A percentile compares a stretch with the other conserved stretches of the same genome.
Evolutionary conservation across 768 basidiomycete species (phyloP).

Genomic region (Chlorophyllum brunneum): DNA sequence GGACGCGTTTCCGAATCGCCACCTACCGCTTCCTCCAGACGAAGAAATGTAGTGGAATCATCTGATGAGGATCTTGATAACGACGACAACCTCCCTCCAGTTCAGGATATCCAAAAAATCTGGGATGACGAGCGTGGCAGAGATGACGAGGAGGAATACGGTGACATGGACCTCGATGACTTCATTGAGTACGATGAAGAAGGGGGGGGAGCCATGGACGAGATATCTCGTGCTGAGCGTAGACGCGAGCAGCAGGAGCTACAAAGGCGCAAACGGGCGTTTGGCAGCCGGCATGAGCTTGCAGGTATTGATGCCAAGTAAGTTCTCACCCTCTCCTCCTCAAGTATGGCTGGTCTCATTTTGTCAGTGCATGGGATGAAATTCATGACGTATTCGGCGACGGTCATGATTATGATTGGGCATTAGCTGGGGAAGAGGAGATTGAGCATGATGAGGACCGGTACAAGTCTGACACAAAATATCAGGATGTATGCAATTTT

Average conservation of each 20-base stretch:
- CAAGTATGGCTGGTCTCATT: conserved; percentile 14
- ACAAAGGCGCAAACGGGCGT: conserved; percentile 61
- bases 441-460: conserved; percentile 39
- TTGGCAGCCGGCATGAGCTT: conserved; percentile 63
- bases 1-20: conserved; percentile 71
- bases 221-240: conserved; percentile 72
- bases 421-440: conserved; percentile 80
- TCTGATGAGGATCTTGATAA: conserved; percentile 75
- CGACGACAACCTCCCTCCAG: conserved; percentile 49
- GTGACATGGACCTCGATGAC: conserved; percentile 70
- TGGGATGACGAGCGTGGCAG: conserved; percentile 79
- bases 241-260: conserved; percentile 64
- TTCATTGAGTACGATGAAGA: conserved; percentile 84
- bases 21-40: conserved; percentile 55
- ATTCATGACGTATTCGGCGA: conserved; percentile 96
- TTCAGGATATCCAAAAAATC: conserved; percentile 64
- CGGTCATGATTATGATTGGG: conserved; percentile 96
- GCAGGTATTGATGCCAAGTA: conserved; percentile 83
- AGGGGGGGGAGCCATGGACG: conserved; percentile 72
- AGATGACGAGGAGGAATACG: conserved; percentile 71
- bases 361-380: conserved; percentile 86
- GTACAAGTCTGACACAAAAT: conserved; percentile 72
- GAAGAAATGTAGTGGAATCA: conserved; percentile 58
- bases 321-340: conserved; percentile 26
- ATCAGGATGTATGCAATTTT: conserved; percentile 63